phyloP scores from a whole-genome alignment of 2,329 filamentous ascomycete genomes.

The Gyromitra esculenta region DNA sequence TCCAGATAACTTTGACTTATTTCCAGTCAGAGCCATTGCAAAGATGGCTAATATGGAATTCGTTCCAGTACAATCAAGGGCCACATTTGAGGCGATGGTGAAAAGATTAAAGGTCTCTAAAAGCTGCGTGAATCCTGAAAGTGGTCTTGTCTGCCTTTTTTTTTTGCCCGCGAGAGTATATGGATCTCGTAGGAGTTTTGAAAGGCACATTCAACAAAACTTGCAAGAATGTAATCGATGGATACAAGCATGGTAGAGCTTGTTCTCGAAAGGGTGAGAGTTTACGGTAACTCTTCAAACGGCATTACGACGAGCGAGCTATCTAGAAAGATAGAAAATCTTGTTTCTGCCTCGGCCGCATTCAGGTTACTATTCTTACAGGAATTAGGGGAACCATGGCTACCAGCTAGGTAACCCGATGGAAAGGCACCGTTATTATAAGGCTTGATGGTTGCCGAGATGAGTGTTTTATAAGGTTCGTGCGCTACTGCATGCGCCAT shows the following conservation, averaged over 20 bases:
- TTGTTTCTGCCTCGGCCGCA: not conserved
- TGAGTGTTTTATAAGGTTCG: not conserved
- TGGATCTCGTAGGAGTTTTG: slow-evolving; percentile 27
- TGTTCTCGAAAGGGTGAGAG: slow-evolving; percentile 26
- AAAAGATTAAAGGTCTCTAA: not conserved
- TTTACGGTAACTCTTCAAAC: not conserved
- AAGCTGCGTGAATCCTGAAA: slow-evolving; percentile 9
- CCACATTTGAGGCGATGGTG: not conserved
- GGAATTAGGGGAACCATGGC: slow-evolving; percentile 23
- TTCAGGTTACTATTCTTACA: slow-evolving; percentile 4
- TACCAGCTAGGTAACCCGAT: slow-evolving; percentile 30
- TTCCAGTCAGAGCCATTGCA: slow-evolving; percentile 9
- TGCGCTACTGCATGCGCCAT: slow-evolving; percentile 46
- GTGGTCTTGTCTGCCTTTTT: slow-evolving; percentile 4
- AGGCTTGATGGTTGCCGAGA: slow-evolving; percentile 40
- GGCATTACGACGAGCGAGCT: not conserved
- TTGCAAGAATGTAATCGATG: slow-evolving; percentile 10
- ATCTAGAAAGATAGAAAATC: not conserved
- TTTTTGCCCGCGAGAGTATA: slow-evolving; percentile 19
- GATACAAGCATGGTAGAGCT: slow-evolving; percentile 17
- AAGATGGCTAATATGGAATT: slow-evolving; percentile 21
- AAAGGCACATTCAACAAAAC: not conserved
- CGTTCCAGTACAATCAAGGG: slow-evolving; percentile 11
- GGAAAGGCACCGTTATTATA: not conserved
- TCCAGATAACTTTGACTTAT: slow-evolving; percentile 2